A percentile compares a stretch with the other conserved stretches of the same genome.
These are phyloP conservation scores for Coemansia erecta DNA, from an alignment of 192 early-diverging fungal species.

Conservation along the genomic window DNA sequence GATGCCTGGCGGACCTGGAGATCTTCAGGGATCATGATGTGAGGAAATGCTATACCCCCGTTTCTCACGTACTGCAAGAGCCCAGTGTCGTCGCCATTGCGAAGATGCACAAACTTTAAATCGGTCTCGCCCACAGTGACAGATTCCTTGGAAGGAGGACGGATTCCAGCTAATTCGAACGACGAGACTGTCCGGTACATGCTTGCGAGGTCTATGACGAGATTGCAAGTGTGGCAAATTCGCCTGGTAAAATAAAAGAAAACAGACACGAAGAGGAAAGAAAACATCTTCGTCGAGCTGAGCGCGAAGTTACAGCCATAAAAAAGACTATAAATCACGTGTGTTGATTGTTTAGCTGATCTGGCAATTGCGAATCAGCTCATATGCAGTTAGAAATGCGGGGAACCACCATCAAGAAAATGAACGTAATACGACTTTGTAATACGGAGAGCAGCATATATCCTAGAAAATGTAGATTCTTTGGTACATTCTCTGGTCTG, in stretches of 20 bases:
- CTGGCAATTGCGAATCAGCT: neutral
- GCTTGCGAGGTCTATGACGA: neutral
- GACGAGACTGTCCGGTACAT: constrained; percentile 19
- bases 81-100: constrained; percentile 27
- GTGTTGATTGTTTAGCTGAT: too few relatives aligned
- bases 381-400: neutral
- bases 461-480: too few relatives aligned
- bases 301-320: too few relatives aligned
- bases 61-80: constrained; percentile 42
- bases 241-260: constrained; percentile 4
- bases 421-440: too few relatives aligned
- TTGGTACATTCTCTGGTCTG: too few relatives aligned
- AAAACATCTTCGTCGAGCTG: too few relatives aligned
- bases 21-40: constrained; percentile 53
- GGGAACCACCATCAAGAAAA: neutral
- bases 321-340: neutral
- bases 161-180: constrained; percentile 42
- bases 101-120: constrained; percentile 43
- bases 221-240: too few relatives aligned
- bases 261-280: neutral
- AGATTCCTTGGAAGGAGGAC: constrained; percentile 32
- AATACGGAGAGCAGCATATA: too few relatives aligned
- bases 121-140: constrained; percentile 51
- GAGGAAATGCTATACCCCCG: constrained; percentile 50
- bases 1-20: constrained; percentile 24